Evolutionary conservation across 305 asterid genomes (phyloP).

Genomic region (Fraxinus sp.): DNA sequence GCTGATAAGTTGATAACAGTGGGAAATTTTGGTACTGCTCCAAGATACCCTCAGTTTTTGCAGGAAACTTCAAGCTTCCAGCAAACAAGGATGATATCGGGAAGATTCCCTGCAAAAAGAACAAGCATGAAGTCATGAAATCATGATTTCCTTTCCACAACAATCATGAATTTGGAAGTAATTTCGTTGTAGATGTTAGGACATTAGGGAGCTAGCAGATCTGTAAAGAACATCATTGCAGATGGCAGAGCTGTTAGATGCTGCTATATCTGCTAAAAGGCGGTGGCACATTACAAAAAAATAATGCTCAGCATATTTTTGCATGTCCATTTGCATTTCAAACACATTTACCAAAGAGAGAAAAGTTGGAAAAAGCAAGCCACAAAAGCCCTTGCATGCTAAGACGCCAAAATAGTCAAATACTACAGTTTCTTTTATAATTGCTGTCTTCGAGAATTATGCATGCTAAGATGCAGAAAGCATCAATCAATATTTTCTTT

Average conservation of each 20-base stretch:
- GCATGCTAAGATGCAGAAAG: neutral
- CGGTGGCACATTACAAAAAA: neutral
- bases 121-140: neutral
- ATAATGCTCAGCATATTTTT: neutral
- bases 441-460: neutral
- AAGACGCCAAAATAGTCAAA: neutral
- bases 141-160: constrained; percentile 5
- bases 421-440: neutral
- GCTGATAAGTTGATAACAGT: constrained; percentile 38
- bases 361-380: neutral
- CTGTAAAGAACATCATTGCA: neutral
- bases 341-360: neutral
- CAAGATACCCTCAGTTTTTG: constrained; percentile 49
- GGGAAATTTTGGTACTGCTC: constrained; percentile 57
- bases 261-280: neutral
- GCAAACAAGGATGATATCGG: constrained; percentile 74
- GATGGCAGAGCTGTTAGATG: neutral
- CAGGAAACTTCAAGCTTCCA: constrained; percentile 73
- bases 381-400: neutral
- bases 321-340: neutral
- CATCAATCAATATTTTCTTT: neutral
- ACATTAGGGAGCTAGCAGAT: neutral
- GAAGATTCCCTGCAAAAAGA: constrained; percentile 68
- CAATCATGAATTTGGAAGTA: constrained; percentile 17
- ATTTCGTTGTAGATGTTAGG: neutral